Evolutionary conservation across 441 rosid genomes (phyloP), one percentile per base, ranked within the genome.

Genomic region (Jatropha podagrica): DNA sequence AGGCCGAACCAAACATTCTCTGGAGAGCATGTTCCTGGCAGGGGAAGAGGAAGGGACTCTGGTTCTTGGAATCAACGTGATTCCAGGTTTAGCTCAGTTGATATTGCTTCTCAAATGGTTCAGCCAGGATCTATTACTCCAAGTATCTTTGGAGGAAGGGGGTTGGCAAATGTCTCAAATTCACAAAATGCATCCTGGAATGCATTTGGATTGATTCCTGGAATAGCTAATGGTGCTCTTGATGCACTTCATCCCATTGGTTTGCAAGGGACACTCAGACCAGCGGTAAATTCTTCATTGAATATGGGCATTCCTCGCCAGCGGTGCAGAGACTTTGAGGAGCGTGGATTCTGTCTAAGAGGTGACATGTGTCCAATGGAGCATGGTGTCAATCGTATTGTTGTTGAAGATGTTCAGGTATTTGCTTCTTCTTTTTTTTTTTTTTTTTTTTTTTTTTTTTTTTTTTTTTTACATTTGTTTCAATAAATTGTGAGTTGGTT

Each of bases 281-380:
- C 97, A 13, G 82, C 90, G 4, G 72, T 94, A 68, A 88, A 76
- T 83, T 73, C 93, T 75, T 81, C 94, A 32, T 81, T 93, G 77
- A 89, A 79, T 82, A 82, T 90, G 85, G 93, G 93, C 77, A 94
- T 96, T 80, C 89, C 93, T 76, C 88, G 87, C 54, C 95, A 90
- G 70, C 79, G 97, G 63, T 96, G 99, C 82, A 92, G 98, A 80
- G 99, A 94, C 81, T 96, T 96, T 87, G 99, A 96, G 85, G 98
- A 96, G 83, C 98, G 95, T 71, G 99, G 99, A 66, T 96, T 91
- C 88, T 96, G 99, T 86, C 85, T 96, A 64, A 89, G 98, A 87
- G 99, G 99, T 65, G 99, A 95, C 83, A 94, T 96, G 93, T 96
- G 99, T 83, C 98, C 97, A 5, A 93, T 96, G 99, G 99, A 96